Evolutionary conservation across 441 rosid genomes (phyloP), one percentile per base, ranked within the genome.

Genomic region (Dalechampia spathulata): DNA sequence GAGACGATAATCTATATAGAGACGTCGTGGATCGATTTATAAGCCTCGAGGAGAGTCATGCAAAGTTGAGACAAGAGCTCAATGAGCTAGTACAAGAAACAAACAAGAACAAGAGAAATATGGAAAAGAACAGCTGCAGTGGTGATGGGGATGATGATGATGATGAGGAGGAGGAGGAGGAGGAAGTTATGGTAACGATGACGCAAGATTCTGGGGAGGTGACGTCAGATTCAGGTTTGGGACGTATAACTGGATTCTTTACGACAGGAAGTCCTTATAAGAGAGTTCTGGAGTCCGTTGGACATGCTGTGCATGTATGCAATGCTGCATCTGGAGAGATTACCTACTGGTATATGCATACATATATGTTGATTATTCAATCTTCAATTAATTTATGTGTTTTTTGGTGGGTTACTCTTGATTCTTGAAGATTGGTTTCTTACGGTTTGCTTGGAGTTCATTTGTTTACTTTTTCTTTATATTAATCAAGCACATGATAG

Each of bases 221-320:
- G 44, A 53, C 66, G 58, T 28, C 77, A 7, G 85, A 70, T 55
- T 62, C 75, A 12, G 52, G 63, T 19, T 26, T 30, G 57, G 74
- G 64, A 12, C 54, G 50, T 0, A 17, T 77, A 41, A 75, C 85
- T 0, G 92, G 92, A 5, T 65, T 52, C 57, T 83, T 78, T 73
- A 46, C 47, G 0, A 44, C 67, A 1, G 81, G 80, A 34, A 70
- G 71, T 55, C 89, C 84, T 22, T 80, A 78, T 34, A 78, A 74
- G 79, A 72, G 75, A 6, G 72, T 85, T 44, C 69, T 90, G 75
- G 94, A 90, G 54, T 79, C 81, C 16, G 66, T 90, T 50, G 96
- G 96, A 3, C 88, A 79, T 22, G 96, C 95, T 25, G 70, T 87
- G 67, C 73, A 78, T 39, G 87, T 90, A 0, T 78, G 80, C 53